Conservation (phyloP, 106 monocot species). For the Cymbidium sinense region DNA sequence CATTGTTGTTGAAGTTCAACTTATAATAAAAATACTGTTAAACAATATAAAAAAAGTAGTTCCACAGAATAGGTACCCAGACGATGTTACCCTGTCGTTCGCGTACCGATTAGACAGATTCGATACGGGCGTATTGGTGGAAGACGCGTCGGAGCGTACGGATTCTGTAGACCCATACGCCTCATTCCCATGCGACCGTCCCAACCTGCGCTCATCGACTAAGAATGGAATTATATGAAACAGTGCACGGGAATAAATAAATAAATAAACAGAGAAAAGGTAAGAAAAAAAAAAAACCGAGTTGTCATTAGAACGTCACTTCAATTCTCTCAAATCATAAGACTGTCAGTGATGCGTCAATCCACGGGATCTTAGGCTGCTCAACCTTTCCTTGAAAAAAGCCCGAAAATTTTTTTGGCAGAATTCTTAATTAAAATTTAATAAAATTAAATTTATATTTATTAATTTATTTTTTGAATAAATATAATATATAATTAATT, state of each 20-base stretch:
- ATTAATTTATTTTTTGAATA: too few species aligned
- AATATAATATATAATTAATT: too few species aligned
- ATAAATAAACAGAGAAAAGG: background rate
- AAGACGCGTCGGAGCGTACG: background rate
- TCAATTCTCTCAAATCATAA: background rate
- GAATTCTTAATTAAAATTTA: too few species aligned
- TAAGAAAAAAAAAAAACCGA: background rate
- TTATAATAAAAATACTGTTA: too few species aligned
- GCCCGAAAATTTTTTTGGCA: too few species aligned
- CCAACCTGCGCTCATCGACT: background rate
- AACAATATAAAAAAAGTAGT: background rate
- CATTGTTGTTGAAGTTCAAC: too few species aligned
- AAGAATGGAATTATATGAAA: background rate
- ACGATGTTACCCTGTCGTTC: background rate
- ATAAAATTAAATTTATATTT: too few species aligned
- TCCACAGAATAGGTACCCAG: background rate
- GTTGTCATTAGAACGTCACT: background rate
- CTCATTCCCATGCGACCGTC: background rate
- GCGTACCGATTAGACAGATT: background rate
- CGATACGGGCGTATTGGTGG: background rate
- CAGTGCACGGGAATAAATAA: too few species aligned
- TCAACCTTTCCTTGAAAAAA: too few species aligned
- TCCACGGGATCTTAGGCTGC: background rate
- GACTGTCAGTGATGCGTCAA: conserved; percentile 1
- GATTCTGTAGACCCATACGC: background rate